These are phyloP conservation scores for Bolboschoenus planiculmis DNA, from an alignment of 176 grass and related monocot species.

Conservation along the genomic window DNA sequence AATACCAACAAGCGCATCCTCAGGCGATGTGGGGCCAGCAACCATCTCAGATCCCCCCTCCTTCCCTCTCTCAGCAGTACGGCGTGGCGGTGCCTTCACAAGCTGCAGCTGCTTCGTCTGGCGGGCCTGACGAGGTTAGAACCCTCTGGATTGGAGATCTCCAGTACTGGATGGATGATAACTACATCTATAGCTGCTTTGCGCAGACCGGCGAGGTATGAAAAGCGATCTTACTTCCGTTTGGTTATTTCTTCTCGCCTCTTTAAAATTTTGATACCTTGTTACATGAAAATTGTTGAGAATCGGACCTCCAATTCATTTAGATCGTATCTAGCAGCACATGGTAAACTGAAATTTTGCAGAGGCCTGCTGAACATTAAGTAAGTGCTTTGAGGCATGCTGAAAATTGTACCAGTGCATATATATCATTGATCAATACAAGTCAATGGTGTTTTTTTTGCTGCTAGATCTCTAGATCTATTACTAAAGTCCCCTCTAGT, in stretches of 20 bases:
- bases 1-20: slow-evolving; percentile 51
- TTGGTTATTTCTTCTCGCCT: background rate
- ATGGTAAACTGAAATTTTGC: background rate
- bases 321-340: background rate
- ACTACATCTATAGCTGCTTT: slow-evolving; percentile 71
- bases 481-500: background rate
- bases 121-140: slow-evolving; percentile 52
- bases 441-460: background rate
- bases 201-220: slow-evolving; percentile 62
- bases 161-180: slow-evolving; percentile 98
- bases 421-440: background rate
- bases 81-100: slow-evolving; percentile 29
- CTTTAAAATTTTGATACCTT: background rate
- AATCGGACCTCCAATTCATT: background rate
- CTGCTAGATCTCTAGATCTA: background rate
- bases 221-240: background rate
- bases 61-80: slow-evolving; percentile 34
- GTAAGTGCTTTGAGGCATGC: background rate
- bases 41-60: slow-evolving; percentile 37
- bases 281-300: background rate
- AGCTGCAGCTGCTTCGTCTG: slow-evolving; percentile 12
- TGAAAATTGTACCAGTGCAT: background rate
- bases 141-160: slow-evolving; percentile 97
- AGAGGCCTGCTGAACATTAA: background rate
- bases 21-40: slow-evolving; percentile 81